Evolutionary conservation across 495 filamentous ascomycete species (phyloP).

Genomic region (Cercophora samala): DNA sequence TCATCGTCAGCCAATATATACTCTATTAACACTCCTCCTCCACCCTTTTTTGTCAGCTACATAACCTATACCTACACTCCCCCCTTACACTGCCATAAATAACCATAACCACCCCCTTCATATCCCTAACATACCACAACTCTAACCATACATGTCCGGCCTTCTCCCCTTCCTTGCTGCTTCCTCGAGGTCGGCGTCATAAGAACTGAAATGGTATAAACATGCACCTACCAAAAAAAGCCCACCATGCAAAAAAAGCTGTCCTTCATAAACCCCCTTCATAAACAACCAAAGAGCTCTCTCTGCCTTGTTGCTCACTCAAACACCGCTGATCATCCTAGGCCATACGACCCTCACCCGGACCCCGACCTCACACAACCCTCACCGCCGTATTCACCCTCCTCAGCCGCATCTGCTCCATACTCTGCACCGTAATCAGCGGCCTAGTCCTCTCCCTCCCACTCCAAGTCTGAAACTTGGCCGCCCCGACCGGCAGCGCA

Average conservation of each 20-base stretch:
- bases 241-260: neutral
- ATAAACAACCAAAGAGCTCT: neutral
- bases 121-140: neutral
- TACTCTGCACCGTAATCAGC: slow-evolving; percentile 1
- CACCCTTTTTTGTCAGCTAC: neutral
- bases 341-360: neutral
- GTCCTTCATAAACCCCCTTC: neutral
- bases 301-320: neutral
- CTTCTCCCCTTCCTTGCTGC: neutral
- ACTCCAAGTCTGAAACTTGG: slow-evolving; percentile 17
- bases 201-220: neutral
- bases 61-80: neutral
- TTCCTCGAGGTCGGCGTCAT: neutral
- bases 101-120: neutral
- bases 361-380: neutral
- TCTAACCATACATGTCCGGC: neutral
- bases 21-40: neutral
- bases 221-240: neutral
- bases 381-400: neutral
- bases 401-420: neutral
- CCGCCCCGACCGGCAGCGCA: neutral
- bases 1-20: neutral
- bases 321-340: neutral
- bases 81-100: neutral
- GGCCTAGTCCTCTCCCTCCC: slow-evolving; percentile 13